Evolutionary conservation across 2,329 filamentous ascomycete genomes (phyloP).

Genomic region (Diaporthe citriasiana): DNA sequence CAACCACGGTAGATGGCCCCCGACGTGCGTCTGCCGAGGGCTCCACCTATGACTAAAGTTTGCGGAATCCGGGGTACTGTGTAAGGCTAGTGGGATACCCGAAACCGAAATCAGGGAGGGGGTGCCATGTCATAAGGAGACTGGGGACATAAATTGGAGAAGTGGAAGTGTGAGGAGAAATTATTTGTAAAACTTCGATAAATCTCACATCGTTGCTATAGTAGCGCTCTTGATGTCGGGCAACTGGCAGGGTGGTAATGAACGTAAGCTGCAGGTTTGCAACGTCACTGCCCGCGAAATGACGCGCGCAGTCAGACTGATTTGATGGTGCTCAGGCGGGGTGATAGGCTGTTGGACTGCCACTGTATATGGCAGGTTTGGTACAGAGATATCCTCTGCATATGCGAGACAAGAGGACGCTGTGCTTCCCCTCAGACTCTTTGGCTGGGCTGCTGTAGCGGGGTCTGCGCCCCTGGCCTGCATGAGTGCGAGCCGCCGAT

Average conservation of each 20-base stretch:
- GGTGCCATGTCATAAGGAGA: not conserved
- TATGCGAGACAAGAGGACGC: not conserved
- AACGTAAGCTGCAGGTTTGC: not conserved
- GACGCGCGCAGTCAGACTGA: not conserved
- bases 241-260: not conserved
- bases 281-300: not conserved
- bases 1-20: slow-evolving; percentile 26
- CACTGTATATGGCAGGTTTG: not conserved
- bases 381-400: not conserved
- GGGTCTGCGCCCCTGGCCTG: not conserved
- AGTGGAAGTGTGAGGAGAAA: not conserved
- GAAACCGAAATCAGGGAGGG: not conserved
- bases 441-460: not conserved
- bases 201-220: not conserved
- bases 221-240: not conserved
- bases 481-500: not conserved
- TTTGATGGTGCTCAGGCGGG: not conserved
- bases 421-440: not conserved
- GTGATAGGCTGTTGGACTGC: slow-evolving; percentile 5
- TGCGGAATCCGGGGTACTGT: slow-evolving; percentile 14
- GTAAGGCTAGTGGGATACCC: not conserved
- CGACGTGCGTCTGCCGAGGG: slow-evolving; percentile 12
- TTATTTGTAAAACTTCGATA: not conserved
- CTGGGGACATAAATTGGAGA: not conserved
- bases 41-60: not conserved